Evolutionary conservation across 2,329 filamentous ascomycete species (phyloP), one percentile per base, ranked within the genome.

Genomic region (Incumbomyces delicatus): DNA sequence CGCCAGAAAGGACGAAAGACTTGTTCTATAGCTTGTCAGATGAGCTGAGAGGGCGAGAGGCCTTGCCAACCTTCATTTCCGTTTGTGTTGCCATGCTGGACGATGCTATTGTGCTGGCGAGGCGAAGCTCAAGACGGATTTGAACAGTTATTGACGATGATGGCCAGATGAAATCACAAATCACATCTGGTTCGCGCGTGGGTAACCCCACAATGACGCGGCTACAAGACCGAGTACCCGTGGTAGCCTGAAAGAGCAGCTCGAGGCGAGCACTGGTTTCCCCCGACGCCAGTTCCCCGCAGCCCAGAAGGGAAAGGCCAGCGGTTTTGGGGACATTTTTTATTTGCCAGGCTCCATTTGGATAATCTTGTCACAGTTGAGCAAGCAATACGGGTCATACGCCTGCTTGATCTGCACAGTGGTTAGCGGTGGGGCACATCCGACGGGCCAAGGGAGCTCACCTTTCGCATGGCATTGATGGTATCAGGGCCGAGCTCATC

Each of bases 1-100:
- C 75, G 57, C 84, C 83, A 67, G 89, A 80, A 58, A 94, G 84
- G 63, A 94, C 72, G 68, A 92, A 92, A 45, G 86, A 92, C 56
- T 83, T 78, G 66, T 92, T 92, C 84, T 87, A 57, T 11, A 11
- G 17, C 32, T 13, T 5, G 16, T 44, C 18, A 44, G 30, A 13
- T n/a, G 14, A 31, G 10, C n/a, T 3, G 2, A 34, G 10, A 34
- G 13, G 32, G 22, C 20, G 5, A 16, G 11, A 20, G n/a, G 8
- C 3, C 13, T 16, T 11, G 36, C 51, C 12, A 18, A 53, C 51
- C 41, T 46, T 48, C 18, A 51, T 49, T 27, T 52, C 41, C 13
- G 53, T 53, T 49, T 50, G 44, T 36, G 52, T 44, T 27, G 47
- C 46, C 41, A 49, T 50, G 18, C 5, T 35, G 33, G 16, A 17